Percentiles rank a stretch among this genome's conserved stretches.
Evolutionary conservation across 169 alveolate species (phyloP).

Genomic region (Plasmodium fragile): DNA sequence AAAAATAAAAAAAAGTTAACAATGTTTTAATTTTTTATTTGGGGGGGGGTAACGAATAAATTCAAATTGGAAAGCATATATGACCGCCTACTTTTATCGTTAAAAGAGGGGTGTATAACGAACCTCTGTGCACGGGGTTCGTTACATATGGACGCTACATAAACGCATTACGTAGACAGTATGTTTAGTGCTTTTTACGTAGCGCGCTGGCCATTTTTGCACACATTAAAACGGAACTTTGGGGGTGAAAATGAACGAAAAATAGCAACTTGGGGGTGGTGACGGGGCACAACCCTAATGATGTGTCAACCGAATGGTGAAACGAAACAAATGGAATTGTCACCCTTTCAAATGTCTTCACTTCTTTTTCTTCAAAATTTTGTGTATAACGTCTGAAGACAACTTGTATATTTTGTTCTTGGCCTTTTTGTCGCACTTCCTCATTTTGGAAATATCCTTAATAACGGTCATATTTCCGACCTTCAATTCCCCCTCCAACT

Average conservation of each 20-base stretch:
- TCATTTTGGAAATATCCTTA: slow-evolving; percentile 69
- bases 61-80: not conserved
- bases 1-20: not conserved
- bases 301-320: not conserved
- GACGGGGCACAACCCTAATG: not conserved
- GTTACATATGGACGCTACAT: not conserved
- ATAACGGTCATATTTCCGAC: slow-evolving; percentile 77
- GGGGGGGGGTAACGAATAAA: not conserved
- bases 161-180: not conserved
- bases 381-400: slow-evolving; percentile 45
- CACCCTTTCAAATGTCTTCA: not conserved
- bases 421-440: slow-evolving; percentile 71
- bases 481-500: slow-evolving; percentile 65
- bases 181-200: not conserved
- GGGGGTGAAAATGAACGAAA: not conserved
- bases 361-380: slow-evolving; percentile 49
- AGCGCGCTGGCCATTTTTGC: not conserved
- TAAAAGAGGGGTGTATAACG: not conserved
- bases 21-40: not conserved
- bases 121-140: not conserved
- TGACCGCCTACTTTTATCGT: not conserved
- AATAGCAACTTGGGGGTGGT: not conserved
- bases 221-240: not conserved
- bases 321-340: not conserved
- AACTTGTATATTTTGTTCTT: slow-evolving; percentile 60